Evolutionary conservation across 805 yeast species (phyloP).

Genomic region (Yamadazyma nakazawae): DNA sequence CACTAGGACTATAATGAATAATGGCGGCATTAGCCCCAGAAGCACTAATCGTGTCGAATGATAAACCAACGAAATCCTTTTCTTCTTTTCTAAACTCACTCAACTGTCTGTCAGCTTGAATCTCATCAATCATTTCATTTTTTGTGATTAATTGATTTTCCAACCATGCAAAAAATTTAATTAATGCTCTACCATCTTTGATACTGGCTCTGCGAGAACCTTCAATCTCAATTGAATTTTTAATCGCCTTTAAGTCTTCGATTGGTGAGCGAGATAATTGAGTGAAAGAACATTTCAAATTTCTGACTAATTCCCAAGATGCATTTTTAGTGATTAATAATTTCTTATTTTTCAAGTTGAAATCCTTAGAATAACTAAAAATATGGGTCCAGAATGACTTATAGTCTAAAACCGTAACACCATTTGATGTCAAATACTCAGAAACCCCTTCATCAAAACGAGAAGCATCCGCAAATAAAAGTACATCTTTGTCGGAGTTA

Average conservation of each 20-base stretch:
- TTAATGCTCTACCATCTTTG: conserved; percentile 57
- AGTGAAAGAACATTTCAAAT: conserved; percentile 27
- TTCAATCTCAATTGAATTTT: conserved; percentile 46
- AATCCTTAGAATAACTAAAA: conserved; percentile 35
- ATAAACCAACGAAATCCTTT: conserved; percentile 55
- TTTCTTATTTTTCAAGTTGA: conserved; percentile 25
- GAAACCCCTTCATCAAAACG: conserved; percentile 34
- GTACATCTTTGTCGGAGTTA: conserved; percentile 24
- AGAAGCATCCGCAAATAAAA: conserved; percentile 41
- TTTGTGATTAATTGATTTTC: conserved; percentile 47
- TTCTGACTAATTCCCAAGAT: conserved; percentile 41
- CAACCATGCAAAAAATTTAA: conserved; percentile 55
- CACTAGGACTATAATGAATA: conserved; percentile 66
- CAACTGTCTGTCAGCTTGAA: conserved; percentile 53
- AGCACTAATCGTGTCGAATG: conserved; percentile 72
- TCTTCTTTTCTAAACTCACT: conserved; percentile 37
- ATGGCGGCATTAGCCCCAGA: conserved; percentile 76
- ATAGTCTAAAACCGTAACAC: conserved; percentile 38
- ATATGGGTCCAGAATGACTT: conserved; percentile 45
- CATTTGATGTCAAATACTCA: conserved; percentile 21
- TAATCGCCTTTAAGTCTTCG: conserved; percentile 50
- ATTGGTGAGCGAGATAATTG: conserved; percentile 36
- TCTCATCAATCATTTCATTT: conserved; percentile 49
- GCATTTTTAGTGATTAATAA: conserved; percentile 30
- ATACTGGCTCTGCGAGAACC: conserved; percentile 54